These are phyloP conservation scores for Colletotrichum euphorbiae DNA, from an alignment of 2,329 filamentous ascomycete genomes.

Conservation along the genomic window DNA sequence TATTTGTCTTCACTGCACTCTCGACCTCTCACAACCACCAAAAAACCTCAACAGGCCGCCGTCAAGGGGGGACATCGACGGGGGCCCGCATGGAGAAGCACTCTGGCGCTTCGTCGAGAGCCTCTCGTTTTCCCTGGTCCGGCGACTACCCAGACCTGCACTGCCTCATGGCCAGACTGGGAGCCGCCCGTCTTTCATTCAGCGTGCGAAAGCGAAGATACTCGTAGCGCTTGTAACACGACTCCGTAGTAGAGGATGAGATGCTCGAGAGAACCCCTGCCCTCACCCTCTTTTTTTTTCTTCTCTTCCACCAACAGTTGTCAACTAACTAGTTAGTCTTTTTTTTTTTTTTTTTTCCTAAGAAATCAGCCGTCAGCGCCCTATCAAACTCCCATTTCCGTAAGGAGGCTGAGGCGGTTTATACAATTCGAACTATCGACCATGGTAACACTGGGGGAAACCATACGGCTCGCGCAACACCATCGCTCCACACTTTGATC, in stretches of 20 bases:
- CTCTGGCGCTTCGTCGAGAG: conserved; percentile 47
- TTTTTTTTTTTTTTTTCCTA: no score
- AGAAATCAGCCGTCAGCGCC: not conserved
- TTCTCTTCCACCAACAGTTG: not conserved
- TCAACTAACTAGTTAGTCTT: conserved; percentile 4
- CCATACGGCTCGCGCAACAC: conserved; percentile 27
- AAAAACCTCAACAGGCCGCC: not conserved
- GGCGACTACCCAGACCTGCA: conserved; percentile 44
- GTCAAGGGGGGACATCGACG: not conserved
- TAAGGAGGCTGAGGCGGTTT: not conserved
- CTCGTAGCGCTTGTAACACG: not conserved
- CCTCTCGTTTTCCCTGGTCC: conserved; percentile 47
- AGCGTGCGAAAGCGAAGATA: not conserved
- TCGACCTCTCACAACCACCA: conserved; percentile 18
- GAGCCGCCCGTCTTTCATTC: conserved; percentile 17
- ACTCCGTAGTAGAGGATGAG: not conserved
- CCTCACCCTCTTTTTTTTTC: no score
- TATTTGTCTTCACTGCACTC: conserved; percentile 18
- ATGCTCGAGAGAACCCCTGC: no score
- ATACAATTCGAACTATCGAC: not conserved
- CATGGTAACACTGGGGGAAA: conserved; percentile 10
- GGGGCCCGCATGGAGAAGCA: conserved; percentile 11
- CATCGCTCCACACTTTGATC: conserved; percentile 22
- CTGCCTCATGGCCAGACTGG: conserved; percentile 44
- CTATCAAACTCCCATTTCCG: conserved; percentile 9